A percentile compares a stretch with the other conserved stretches of the same genome.
Conservation (phyloP, 441 rosid genomes). For the Geranium incanum region DNA sequence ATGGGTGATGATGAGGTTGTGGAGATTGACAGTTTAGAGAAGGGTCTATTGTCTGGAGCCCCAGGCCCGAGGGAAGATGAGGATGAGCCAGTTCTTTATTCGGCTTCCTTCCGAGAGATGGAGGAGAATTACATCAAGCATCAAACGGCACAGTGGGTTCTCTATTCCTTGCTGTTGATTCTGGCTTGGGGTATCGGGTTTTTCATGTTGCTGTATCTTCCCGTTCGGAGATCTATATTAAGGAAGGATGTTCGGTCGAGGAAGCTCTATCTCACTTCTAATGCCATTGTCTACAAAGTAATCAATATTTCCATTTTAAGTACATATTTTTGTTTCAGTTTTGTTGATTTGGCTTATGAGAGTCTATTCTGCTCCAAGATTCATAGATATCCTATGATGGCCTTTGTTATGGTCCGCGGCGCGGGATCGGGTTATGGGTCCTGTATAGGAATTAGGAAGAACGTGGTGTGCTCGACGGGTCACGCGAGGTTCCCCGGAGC, state of each 20-base stretch:
- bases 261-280: conserved; percentile 56
- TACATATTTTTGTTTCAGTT: neutral
- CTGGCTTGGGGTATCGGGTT: conserved; percentile 66
- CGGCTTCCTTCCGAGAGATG: conserved; percentile 49
- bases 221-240: conserved; percentile 47
- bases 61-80: conserved; percentile 24
- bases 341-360: conserved; percentile 3
- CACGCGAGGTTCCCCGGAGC: too few relatives aligned
- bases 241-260: conserved; percentile 54
- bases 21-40: conserved; percentile 53
- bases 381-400: too few relatives aligned
- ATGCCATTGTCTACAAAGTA: conserved; percentile 61
- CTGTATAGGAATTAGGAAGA: too few relatives aligned
- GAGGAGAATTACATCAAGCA: conserved; percentile 50
- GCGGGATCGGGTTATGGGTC: too few relatives aligned
- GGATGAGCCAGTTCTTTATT: conserved; percentile 38
- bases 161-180: conserved; percentile 47
- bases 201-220: conserved; percentile 57
- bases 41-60: conserved; percentile 30
- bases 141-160: conserved; percentile 52
- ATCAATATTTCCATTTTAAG: conserved; percentile 8
- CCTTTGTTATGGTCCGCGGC: too few relatives aligned
- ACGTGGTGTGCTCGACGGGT: too few relatives aligned
- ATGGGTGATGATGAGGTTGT: conserved; percentile 48
- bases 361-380: neutral